These are phyloP conservation scores for Tetrapisispora phaffii DNA, from an alignment of 805 yeast species.

Conservation along the genomic window DNA sequence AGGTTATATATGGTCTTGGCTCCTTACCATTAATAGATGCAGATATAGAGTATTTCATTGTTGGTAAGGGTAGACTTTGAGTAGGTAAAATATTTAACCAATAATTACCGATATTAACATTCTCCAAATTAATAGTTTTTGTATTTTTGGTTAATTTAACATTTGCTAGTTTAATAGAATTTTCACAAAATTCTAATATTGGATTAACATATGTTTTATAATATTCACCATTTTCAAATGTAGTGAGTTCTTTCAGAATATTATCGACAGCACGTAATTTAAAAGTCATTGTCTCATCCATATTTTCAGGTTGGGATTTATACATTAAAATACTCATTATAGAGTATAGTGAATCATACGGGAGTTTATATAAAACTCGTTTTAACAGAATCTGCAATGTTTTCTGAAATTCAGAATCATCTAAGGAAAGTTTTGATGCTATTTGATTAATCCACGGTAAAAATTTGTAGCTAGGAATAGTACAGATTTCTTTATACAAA, in stretches of 20 bases:
- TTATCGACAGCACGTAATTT: constrained; percentile 43
- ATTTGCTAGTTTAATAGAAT: constrained; percentile 43
- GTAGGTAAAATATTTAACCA: constrained; percentile 47
- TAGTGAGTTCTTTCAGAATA: constrained; percentile 36
- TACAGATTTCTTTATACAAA: constrained; percentile 31
- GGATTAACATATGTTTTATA: constrained; percentile 31
- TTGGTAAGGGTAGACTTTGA: constrained; percentile 56
- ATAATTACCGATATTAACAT: constrained; percentile 39
- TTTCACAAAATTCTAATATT: constrained; percentile 42
- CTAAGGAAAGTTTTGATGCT: constrained; percentile 54
- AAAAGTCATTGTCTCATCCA: constrained; percentile 34
- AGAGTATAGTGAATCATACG: constrained; percentile 61
- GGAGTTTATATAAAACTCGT: constrained; percentile 46
- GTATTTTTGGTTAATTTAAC: constrained; percentile 25
- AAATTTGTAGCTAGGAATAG: constrained; percentile 50
- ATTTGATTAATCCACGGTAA: constrained; percentile 79
- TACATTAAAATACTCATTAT: constrained; percentile 49
- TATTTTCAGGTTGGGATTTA: constrained; percentile 24
- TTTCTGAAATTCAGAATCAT: constrained; percentile 43
- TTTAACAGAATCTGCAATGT: constrained; percentile 40
- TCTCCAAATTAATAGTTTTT: constrained; percentile 21
- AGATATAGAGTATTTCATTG: constrained; percentile 37
- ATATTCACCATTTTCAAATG: constrained; percentile 19
- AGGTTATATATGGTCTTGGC: constrained; percentile 37
- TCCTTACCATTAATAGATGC: constrained; percentile 37